A percentile compares a stretch with the other conserved stretches of the same genome.
Evolutionary conservation across 2,329 filamentous ascomycete genomes (phyloP).

Genomic region (Domatiomyces globalis): DNA sequence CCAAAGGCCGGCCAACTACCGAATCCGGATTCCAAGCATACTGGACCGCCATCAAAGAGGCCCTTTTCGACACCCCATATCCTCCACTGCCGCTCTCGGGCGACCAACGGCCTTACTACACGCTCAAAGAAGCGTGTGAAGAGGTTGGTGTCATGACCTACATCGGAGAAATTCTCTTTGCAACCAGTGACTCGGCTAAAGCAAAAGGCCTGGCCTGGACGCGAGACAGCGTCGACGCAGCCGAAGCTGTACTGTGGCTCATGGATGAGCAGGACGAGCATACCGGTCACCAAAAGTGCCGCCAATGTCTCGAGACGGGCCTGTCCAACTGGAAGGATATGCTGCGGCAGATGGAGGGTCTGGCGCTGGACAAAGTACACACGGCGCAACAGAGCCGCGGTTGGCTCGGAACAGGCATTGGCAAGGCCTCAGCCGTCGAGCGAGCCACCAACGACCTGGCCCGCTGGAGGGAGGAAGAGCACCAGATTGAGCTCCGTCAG

Average conservation of each 20-base stretch:
- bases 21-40: conserved; percentile 5
- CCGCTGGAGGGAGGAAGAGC: conserved; percentile 17
- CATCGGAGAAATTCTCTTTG: conserved; percentile 85
- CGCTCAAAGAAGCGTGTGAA: conserved; percentile 55
- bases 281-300: conserved; percentile 47
- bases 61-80: conserved; percentile 45
- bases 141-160: conserved; percentile 78
- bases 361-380: conserved; percentile 35
- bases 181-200: conserved; percentile 40
- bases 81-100: conserved; percentile 59
- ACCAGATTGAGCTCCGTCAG: conserved; percentile 15
- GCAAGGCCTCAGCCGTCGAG: conserved; percentile 10
- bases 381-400: conserved; percentile 18
- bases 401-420: conserved; percentile 25
- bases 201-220: conserved; percentile 80
- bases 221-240: conserved; percentile 67
- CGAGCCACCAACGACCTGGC: conserved; percentile 10
- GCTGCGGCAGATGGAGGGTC: conserved; percentile 49
- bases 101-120: conserved; percentile 50
- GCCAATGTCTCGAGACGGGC: conserved; percentile 61
- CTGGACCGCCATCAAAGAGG: conserved; percentile 22
- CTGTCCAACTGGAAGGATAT: conserved; percentile 74
- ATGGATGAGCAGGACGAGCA: conserved; percentile 23
- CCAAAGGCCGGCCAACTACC: neutral
- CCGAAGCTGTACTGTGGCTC: conserved; percentile 52